These are phyloP conservation scores for Ajuga chamaepitys DNA, from an alignment of 257 asterid species.

Conservation along the genomic window DNA sequence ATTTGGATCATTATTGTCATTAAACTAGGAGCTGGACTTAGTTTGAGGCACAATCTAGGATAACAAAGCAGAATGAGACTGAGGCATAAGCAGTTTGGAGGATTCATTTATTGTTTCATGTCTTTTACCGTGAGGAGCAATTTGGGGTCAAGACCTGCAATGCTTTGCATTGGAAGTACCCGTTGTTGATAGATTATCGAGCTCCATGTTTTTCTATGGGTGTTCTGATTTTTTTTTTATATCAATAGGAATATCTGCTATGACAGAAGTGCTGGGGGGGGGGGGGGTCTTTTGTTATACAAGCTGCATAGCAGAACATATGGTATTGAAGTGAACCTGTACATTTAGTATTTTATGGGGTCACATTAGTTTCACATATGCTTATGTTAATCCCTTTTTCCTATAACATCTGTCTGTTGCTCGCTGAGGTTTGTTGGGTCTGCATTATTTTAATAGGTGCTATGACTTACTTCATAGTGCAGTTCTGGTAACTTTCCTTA, in stretches of 20 bases:
- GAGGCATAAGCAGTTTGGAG: not conserved
- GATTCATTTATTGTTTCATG: not conserved
- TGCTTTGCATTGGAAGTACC: not conserved
- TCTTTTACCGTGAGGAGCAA: not conserved
- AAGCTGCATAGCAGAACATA: not conserved
- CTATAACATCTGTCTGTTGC: not conserved
- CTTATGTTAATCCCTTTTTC: not conserved
- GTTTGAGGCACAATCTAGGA: not conserved
- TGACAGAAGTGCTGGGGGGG: not conserved
- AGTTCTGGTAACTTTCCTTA: not conserved
- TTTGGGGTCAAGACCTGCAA: not conserved
- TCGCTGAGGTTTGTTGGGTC: not conserved
- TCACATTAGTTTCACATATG: not conserved
- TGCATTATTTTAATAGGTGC: not conserved
- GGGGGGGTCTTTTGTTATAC: not conserved
- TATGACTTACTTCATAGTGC: conserved; percentile 12
- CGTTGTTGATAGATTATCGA: not conserved
- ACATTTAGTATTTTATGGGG: not conserved
- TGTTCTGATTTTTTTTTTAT: not conserved
- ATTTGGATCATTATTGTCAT: not conserved
- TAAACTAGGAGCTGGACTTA: not conserved
- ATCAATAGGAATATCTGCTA: not conserved
- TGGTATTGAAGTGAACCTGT: not conserved
- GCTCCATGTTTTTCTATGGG: not conserved
- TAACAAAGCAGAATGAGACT: not conserved